phyloP scores from a whole-genome alignment of 306 rosid genomes.

The Boehmeria nivea region DNA sequence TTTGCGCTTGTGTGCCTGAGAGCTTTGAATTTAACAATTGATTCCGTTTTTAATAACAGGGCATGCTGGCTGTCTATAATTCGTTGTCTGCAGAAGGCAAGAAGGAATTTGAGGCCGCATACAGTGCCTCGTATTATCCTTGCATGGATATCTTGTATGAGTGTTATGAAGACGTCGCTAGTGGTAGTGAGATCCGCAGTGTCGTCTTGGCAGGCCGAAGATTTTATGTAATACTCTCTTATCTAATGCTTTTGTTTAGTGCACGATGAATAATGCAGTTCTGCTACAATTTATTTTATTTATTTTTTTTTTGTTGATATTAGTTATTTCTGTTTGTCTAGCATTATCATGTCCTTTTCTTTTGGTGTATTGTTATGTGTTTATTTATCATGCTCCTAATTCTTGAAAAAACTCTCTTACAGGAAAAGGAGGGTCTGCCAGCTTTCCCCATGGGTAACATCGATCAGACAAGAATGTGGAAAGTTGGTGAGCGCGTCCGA shows the following conservation, averaged over 20 bases:
- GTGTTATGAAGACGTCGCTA: slow-evolving; percentile 93
- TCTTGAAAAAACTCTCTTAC: no score
- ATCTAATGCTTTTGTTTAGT: neutral
- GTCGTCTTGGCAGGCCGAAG: slow-evolving; percentile 98
- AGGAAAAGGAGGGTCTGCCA: slow-evolving; percentile 97
- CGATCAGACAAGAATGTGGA: slow-evolving; percentile 99
- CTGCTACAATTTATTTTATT: neutral
- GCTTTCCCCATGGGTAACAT: slow-evolving; percentile 99
- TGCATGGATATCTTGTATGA: slow-evolving; percentile 97
- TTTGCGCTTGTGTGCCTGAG: no score
- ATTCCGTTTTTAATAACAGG: slow-evolving; percentile 35
- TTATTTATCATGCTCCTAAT: neutral
- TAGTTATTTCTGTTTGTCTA: neutral
- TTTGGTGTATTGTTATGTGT: neutral
- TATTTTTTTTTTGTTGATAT: neutral
- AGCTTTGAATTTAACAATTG: slow-evolving; percentile 6
- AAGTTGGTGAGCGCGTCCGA: slow-evolving; percentile 88
- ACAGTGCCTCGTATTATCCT: slow-evolving; percentile 91
- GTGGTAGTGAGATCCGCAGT: slow-evolving; percentile 89
- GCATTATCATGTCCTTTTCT: no score
- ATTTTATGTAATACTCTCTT: slow-evolving; percentile 47
- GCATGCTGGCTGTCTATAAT: slow-evolving; percentile 81
- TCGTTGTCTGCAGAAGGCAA: slow-evolving; percentile 72
- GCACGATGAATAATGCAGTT: no score
- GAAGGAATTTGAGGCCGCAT: slow-evolving; percentile 82